phyloP scores from a whole-genome alignment of 768 basidiomycete genomes.

The Galerina sulciceps region DNA sequence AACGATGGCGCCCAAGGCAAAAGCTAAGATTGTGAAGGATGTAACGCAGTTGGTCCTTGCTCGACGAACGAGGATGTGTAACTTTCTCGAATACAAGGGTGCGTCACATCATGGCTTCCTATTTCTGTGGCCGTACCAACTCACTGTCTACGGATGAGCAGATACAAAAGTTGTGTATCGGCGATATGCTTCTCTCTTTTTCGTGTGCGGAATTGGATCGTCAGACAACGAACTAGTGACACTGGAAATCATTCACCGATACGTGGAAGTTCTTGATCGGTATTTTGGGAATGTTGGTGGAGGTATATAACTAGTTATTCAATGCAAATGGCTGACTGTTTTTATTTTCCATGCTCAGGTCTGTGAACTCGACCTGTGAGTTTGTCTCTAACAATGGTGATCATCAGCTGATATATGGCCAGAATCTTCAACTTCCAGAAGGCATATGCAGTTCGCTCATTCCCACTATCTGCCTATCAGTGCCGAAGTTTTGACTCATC shows the following conservation, averaged over 20 bases:
- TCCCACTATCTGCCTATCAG: conserved; percentile 6
- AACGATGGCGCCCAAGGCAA: conserved; percentile 87
- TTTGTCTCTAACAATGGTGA: conserved; percentile 11
- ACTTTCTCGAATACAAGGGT: conserved; percentile 99
- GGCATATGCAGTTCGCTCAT: conserved; percentile 78
- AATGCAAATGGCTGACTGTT: not conserved
- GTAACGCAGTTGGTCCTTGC: conserved; percentile 97
- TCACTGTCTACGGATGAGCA: conserved; percentile 43
- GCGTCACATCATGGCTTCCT: conserved; percentile 21
- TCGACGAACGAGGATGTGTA: conserved; percentile 96
- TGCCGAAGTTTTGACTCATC: not conserved
- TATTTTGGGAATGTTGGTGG: conserved; percentile 89
- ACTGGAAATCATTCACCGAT: conserved; percentile 94
- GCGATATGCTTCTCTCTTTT: conserved; percentile 96
- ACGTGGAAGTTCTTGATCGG: conserved; percentile 90
- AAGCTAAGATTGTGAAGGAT: conserved; percentile 98
- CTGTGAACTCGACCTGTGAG: conserved; percentile 94
- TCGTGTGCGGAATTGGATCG: conserved; percentile 86
- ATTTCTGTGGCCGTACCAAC: not conserved
- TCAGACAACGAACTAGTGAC: conserved; percentile 93
- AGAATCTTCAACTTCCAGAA: conserved; percentile 99
- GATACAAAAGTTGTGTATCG: conserved; percentile 94
- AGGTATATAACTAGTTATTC: not conserved
- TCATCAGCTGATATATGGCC: conserved; percentile 17
- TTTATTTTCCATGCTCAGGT: conserved; percentile 52